Conservation (phyloP, 129 eudicot genomes). For the Centrapalus pauciflorus region DNA sequence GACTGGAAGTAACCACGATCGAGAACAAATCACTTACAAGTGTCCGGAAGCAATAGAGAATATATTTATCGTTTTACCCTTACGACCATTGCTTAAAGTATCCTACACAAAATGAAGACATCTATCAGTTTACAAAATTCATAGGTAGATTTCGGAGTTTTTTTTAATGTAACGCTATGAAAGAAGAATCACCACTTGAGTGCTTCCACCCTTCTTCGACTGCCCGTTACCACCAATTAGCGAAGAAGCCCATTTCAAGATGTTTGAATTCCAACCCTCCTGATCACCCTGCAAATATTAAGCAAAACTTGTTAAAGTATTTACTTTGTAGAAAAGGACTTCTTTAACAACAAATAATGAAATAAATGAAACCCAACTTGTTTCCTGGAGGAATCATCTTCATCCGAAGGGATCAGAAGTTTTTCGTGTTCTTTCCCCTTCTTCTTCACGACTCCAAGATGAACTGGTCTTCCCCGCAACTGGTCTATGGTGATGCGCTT, state of each 20-base stretch:
- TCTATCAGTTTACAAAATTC: constrained; percentile 4
- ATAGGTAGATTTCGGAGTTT: neutral
- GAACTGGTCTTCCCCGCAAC: constrained; percentile 78
- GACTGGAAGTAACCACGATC: neutral
- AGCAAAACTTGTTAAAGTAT: neutral
- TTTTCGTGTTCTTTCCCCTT: constrained; percentile 88
- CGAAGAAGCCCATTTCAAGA: constrained; percentile 94
- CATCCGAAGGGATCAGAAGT: constrained; percentile 60
- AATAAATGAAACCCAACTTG: constrained; percentile 34
- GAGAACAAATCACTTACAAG: constrained; percentile 57
- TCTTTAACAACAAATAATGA: neutral
- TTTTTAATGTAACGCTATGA: neutral
- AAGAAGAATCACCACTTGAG: constrained; percentile 44
- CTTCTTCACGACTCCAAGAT: constrained; percentile 79
- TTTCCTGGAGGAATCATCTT: constrained; percentile 44
- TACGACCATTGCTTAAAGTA: constrained; percentile 48
- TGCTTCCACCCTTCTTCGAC: constrained; percentile 46
- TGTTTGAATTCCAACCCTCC: constrained; percentile 79
- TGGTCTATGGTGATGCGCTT: constrained; percentile 70
- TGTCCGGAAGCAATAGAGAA: constrained; percentile 98
- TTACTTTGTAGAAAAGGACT: neutral
- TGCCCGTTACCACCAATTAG: constrained; percentile 74
- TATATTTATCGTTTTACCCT: constrained; percentile 76
- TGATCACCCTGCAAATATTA: constrained; percentile 40
- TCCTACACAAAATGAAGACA: constrained; percentile 47